phyloP scores from a whole-genome alignment of 352 stramenopile species.

The Pythium sukuiense region DNA sequence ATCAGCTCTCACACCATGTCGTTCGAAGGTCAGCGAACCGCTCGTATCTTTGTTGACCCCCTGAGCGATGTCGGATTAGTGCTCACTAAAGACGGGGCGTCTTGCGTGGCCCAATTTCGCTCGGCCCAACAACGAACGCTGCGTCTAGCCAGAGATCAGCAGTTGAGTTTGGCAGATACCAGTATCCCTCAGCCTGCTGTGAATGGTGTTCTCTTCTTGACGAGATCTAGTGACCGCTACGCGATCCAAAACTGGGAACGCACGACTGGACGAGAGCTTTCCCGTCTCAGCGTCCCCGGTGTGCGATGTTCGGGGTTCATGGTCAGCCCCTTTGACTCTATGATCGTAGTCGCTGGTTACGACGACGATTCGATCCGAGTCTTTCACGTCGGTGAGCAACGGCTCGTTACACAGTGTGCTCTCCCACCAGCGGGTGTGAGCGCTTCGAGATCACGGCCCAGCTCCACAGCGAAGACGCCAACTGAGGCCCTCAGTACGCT shows the following conservation, averaged over 20 bases:
- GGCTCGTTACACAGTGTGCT: slow-evolving; percentile 40
- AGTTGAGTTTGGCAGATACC: background rate
- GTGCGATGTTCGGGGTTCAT: slow-evolving; percentile 39
- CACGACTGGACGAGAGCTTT: slow-evolving; percentile 38
- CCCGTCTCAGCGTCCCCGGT: slow-evolving; percentile 33
- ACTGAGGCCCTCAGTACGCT: slow-evolving; percentile 14
- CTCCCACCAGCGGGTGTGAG: slow-evolving; percentile 20
- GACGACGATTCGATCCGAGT: slow-evolving; percentile 48
- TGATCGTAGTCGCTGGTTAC: slow-evolving; percentile 43
- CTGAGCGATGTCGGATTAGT: slow-evolving; percentile 38
- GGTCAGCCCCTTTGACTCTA: slow-evolving; percentile 25
- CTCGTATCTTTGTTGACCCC: slow-evolving; percentile 45
- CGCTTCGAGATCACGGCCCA: background rate
- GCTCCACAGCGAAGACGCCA: background rate
- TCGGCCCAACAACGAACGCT: slow-evolving; percentile 16
- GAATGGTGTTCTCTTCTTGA: slow-evolving; percentile 38
- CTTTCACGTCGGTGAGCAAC: slow-evolving; percentile 50
- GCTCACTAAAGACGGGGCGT: slow-evolving; percentile 30
- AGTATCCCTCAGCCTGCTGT: slow-evolving; percentile 21
- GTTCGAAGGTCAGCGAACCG: slow-evolving; percentile 22
- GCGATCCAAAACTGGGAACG: slow-evolving; percentile 49
- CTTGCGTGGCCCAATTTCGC: slow-evolving; percentile 37
- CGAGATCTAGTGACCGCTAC: slow-evolving; percentile 21
- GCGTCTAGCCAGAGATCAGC: background rate
- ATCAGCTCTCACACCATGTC: slow-evolving; percentile 31